These are phyloP conservation scores for Sarocladium brachiariae DNA, from an alignment of 2,329 filamentous ascomycete species.

Conservation along the genomic window DNA sequence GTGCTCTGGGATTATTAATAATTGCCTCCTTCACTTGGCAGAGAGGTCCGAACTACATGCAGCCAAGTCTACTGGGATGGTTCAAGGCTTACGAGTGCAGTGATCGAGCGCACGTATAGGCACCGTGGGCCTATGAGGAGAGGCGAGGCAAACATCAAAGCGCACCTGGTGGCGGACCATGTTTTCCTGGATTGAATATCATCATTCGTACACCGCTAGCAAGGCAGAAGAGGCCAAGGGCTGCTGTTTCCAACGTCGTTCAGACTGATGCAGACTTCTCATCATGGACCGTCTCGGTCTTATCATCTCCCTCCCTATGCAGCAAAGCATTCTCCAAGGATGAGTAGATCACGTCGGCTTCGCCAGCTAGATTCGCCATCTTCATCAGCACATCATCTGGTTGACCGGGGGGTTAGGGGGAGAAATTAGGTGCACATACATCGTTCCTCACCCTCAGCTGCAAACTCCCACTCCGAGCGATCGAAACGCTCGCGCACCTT, in stretches of 20 bases:
- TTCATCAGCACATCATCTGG: neutral
- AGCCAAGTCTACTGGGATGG: too few relatives aligned
- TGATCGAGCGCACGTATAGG: too few relatives aligned
- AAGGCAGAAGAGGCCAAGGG: neutral
- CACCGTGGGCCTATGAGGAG: too few relatives aligned
- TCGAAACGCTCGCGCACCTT: conserved; percentile 32
- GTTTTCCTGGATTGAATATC: too few relatives aligned
- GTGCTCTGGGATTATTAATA: too few relatives aligned
- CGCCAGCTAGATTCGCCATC: neutral
- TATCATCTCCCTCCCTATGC: conserved; percentile 14
- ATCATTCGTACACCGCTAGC: conserved; percentile 1
- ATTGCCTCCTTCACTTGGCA: too few relatives aligned
- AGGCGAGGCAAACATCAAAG: neutral
- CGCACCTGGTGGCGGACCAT: too few relatives aligned
- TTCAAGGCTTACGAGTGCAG: too few relatives aligned
- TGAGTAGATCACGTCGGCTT: conserved; percentile 15
- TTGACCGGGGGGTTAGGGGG: neutral
- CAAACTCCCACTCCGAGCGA: conserved; percentile 30
- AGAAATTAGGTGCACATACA: conserved; percentile 7
- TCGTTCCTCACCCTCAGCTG: conserved; percentile 21
- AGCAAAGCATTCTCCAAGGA: conserved; percentile 15
- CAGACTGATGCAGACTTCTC: conserved; percentile 3
- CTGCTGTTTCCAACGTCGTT: neutral
- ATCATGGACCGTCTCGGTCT: conserved; percentile 8
- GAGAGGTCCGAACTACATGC: too few relatives aligned